Conservation (phyloP, 2,329 filamentous ascomycete genomes). For the Nigrospora sphaerica region DNA sequence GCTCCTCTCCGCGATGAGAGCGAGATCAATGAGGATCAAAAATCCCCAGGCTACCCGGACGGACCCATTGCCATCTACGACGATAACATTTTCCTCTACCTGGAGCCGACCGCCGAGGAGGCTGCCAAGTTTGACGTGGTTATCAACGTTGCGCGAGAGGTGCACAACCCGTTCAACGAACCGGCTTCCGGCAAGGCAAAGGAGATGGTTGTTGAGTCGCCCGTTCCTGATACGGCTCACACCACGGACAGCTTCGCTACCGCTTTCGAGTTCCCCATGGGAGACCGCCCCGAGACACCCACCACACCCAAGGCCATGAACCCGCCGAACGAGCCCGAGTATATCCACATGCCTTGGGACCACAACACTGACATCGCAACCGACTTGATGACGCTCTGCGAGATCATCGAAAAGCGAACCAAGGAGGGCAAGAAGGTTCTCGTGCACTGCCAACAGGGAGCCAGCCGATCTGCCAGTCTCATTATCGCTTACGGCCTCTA, state of each 20-base stretch:
- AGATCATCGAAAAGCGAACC: conserved; percentile 66
- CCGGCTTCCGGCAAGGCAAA: conserved; percentile 19
- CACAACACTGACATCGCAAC: conserved; percentile 81
- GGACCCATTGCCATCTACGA: conserved; percentile 78
- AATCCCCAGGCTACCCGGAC: conserved; percentile 75
- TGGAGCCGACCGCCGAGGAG: conserved; percentile 73
- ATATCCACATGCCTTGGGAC: conserved; percentile 83
- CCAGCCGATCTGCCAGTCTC: conserved; percentile 76
- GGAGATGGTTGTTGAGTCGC: conserved; percentile 32
- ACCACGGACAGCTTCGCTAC: conserved; percentile 53
- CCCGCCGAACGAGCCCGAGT: conserved; percentile 55
- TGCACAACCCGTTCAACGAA: conserved; percentile 63
- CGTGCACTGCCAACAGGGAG: conserved; percentile 80
- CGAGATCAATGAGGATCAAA: conserved; percentile 71
- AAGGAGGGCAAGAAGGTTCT: conserved; percentile 71
- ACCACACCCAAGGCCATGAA: conserved; percentile 48
- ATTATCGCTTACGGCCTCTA: conserved; percentile 83
- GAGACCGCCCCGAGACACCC: conserved; percentile 37
- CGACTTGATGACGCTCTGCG: conserved; percentile 68
- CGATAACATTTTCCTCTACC: conserved; percentile 69
- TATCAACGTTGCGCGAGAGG: conserved; percentile 78
- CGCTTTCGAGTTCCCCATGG: conserved; percentile 48
- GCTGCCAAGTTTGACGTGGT: conserved; percentile 74
- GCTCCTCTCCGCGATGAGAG: conserved; percentile 56
- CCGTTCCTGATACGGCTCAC: conserved; percentile 47